These are phyloP conservation scores for Amanita pseudoporphyria DNA, from an alignment of 768 basidiomycete genomes.

Conservation along the genomic window DNA sequence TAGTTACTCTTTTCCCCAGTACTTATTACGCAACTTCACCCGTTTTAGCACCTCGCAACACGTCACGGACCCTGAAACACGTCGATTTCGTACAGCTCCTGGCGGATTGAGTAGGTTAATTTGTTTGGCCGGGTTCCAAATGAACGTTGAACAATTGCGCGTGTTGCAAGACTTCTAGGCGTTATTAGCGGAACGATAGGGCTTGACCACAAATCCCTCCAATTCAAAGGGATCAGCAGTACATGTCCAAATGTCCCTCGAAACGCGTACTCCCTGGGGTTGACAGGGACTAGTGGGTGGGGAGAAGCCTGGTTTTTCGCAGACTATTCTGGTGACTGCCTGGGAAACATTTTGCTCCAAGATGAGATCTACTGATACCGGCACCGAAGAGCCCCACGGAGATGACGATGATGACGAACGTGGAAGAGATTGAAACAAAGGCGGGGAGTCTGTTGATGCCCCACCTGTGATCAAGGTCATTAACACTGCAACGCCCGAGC, in stretches of 20 bases:
- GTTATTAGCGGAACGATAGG: not conserved
- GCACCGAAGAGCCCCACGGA: not conserved
- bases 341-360: slow-evolving; percentile 47
- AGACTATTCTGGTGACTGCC: slow-evolving; percentile 60
- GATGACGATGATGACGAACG: slow-evolving; percentile 15
- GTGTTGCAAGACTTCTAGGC: slow-evolving; percentile 43
- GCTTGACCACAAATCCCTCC: not conserved
- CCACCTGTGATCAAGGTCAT: slow-evolving; percentile 40
- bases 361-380: slow-evolving; percentile 22
- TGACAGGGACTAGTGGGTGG: slow-evolving; percentile 38
- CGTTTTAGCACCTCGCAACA: not conserved
- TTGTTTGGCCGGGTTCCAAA: slow-evolving; percentile 13
- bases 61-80: slow-evolving; percentile 1
- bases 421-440: slow-evolving; percentile 15
- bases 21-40: not conserved
- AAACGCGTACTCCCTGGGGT: too few relatives aligned
- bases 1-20: not conserved
- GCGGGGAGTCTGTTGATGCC: slow-evolving; percentile 13
- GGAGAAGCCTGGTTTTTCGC: slow-evolving; percentile 56
- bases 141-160: slow-evolving; percentile 46
- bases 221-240: not conserved
- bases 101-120: slow-evolving; percentile 3
- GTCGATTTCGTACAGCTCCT: not conserved
- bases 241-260: not conserved
- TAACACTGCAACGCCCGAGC: slow-evolving; percentile 30